phyloP scores from a whole-genome alignment of 2,329 filamentous ascomycete species.

The Emergomyces pasteurianus region DNA sequence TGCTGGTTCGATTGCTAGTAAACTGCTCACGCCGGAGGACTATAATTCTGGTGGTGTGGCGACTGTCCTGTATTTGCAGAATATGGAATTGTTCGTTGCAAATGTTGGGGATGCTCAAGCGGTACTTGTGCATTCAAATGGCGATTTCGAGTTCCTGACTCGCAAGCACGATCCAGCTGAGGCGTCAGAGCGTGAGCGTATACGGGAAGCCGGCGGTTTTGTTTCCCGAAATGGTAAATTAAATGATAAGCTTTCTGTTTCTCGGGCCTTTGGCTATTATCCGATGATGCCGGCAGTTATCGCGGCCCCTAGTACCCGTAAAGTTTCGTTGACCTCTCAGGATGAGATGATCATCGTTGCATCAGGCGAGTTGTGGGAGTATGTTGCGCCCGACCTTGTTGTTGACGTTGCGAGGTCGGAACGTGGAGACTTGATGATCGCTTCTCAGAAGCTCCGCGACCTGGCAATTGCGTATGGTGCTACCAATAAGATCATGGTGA shows the following conservation, averaged over 20 bases:
- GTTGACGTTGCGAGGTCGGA: slow-evolving; percentile 85
- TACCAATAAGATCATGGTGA: slow-evolving; percentile 93
- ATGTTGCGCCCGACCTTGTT: slow-evolving; percentile 75
- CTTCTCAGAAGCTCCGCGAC: slow-evolving; percentile 86
- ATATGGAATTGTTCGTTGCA: slow-evolving; percentile 82
- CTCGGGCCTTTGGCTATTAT: slow-evolving; percentile 87
- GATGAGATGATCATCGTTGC: slow-evolving; percentile 91
- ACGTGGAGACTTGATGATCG: slow-evolving; percentile 81
- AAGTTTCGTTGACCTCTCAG: slow-evolving; percentile 67
- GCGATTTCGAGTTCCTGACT: slow-evolving; percentile 70
- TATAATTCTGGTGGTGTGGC: slow-evolving; percentile 82
- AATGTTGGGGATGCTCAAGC: slow-evolving; percentile 94
- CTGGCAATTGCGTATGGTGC: slow-evolving; percentile 92
- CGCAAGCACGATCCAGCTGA: slow-evolving; percentile 90
- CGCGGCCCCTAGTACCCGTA: slow-evolving; percentile 72
- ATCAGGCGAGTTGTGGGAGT: slow-evolving; percentile 91
- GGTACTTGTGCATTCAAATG: slow-evolving; percentile 85
- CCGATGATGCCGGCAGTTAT: slow-evolving; percentile 87
- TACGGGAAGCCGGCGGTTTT: slow-evolving; percentile 88
- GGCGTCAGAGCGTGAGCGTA: slow-evolving; percentile 68
- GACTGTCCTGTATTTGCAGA: slow-evolving; percentile 79
- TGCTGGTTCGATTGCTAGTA: slow-evolving; percentile 52
- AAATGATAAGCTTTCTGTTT: slow-evolving; percentile 84
- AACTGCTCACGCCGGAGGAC: slow-evolving; percentile 78
- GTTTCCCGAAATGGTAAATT: slow-evolving; percentile 89